These are phyloP conservation scores for Colletotrichum phormii DNA, from an alignment of 2,329 filamentous ascomycete species.

Conservation along the genomic window DNA sequence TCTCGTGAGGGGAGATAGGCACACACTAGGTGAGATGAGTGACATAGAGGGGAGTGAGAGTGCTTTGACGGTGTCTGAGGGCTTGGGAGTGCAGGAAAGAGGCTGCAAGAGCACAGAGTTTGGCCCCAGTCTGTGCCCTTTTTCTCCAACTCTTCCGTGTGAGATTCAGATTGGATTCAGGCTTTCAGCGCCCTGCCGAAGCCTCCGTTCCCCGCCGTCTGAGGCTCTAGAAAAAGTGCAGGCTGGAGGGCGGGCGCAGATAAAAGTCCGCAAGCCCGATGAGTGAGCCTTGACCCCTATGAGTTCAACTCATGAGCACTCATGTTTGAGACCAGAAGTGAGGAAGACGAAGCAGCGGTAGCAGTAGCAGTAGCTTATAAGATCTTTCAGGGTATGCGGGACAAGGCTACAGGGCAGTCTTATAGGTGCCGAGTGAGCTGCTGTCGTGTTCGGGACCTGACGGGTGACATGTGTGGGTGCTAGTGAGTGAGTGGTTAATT, in stretches of 20 bases:
- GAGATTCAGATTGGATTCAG: slow-evolving; percentile 3
- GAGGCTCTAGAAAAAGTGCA: background rate
- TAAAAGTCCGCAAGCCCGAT: slow-evolving; percentile 28
- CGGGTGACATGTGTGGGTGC: background rate
- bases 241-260: slow-evolving; percentile 16
- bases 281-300: background rate
- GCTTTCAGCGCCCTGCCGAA: slow-evolving; percentile 12
- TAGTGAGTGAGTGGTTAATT: too few species aligned
- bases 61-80: slow-evolving; percentile 22
- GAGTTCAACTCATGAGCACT: background rate
- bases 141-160: background rate
- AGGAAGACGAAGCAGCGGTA: background rate
- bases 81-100: slow-evolving; percentile 3
- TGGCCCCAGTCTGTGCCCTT: slow-evolving; percentile 35
- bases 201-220: background rate
- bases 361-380: background rate
- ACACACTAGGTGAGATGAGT: background rate
- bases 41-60: background rate
- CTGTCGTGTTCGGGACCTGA: background rate
- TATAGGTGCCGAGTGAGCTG: background rate
- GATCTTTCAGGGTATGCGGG: background rate
- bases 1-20: background rate
- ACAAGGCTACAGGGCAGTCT: background rate
- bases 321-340: background rate
- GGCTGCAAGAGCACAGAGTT: slow-evolving; percentile 35